phyloP scores from a whole-genome alignment of 2,329 filamentous ascomycete genomes.

The Cytospora paraplurivora region DNA sequence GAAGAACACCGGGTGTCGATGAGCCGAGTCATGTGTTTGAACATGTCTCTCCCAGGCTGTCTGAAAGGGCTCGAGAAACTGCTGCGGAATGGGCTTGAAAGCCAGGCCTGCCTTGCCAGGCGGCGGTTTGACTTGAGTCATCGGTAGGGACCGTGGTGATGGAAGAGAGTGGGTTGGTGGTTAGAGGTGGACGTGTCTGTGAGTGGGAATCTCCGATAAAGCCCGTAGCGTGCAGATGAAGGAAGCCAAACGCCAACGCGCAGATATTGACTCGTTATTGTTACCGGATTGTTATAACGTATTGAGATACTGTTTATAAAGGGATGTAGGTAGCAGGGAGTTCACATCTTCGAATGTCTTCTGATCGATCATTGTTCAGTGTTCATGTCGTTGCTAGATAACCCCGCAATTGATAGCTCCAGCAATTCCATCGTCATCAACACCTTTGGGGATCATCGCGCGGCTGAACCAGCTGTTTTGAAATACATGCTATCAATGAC shows the following conservation, averaged over 20 bases:
- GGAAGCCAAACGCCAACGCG: neutral
- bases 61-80: constrained; percentile 30
- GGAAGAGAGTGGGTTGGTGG: neutral
- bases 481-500: neutral
- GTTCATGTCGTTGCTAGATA: constrained; percentile 2
- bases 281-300: neutral
- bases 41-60: constrained; percentile 35
- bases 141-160: neutral
- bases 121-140: constrained; percentile 24
- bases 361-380: constrained; percentile 2
- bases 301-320: neutral
- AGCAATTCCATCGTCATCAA: constrained; percentile 11
- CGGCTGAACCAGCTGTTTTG: neutral
- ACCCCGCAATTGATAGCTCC: constrained; percentile 18
- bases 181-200: neutral
- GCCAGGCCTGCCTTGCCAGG: neutral
- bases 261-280: neutral
- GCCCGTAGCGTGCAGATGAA: too few species aligned
- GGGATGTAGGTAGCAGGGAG: neutral
- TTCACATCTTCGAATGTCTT: neutral
- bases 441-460: neutral
- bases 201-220: neutral
- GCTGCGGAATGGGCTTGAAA: constrained; percentile 35
- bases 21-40: constrained; percentile 55
- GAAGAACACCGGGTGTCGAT: constrained; percentile 76